phyloP scores from a whole-genome alignment of 495 filamentous ascomycete genomes.

The Saxophila tyrrhenica region DNA sequence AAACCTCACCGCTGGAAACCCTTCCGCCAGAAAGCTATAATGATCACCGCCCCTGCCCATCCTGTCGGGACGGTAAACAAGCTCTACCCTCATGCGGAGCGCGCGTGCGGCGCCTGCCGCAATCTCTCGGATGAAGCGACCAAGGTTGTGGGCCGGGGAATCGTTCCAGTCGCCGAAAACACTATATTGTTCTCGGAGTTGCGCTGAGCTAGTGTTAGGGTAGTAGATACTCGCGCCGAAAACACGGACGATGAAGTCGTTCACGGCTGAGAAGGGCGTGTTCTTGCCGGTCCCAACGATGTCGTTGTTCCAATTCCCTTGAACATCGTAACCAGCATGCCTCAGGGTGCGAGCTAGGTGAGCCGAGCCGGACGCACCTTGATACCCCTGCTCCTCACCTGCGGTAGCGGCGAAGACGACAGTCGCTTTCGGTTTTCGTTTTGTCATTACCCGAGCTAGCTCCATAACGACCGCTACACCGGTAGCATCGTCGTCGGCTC shows the following conservation, averaged over 20 bases:
- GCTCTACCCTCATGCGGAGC: slow-evolving; percentile 30
- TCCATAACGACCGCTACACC: slow-evolving; percentile 36
- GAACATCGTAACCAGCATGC: slow-evolving; percentile 36
- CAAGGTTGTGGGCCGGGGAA: slow-evolving; percentile 40
- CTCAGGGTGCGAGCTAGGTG: slow-evolving; percentile 38
- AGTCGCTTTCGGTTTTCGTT: slow-evolving; percentile 30
- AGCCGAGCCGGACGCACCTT: slow-evolving; percentile 36
- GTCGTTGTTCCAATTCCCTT: slow-evolving; percentile 43
- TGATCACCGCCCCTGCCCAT: slow-evolving; percentile 45
- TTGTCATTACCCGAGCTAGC: slow-evolving; percentile 37
- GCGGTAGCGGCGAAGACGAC: slow-evolving; percentile 43
- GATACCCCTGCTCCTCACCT: slow-evolving; percentile 46
- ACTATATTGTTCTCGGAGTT: slow-evolving; percentile 24
- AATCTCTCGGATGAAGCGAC: slow-evolving; percentile 38
- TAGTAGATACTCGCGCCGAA: slow-evolving; percentile 36
- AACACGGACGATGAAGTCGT: slow-evolving; percentile 36
- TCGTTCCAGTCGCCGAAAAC: slow-evolving; percentile 43
- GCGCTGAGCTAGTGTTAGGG: slow-evolving; percentile 29
- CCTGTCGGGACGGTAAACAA: slow-evolving; percentile 42
- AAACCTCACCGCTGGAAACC: slow-evolving; percentile 41
- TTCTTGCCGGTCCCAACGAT: slow-evolving; percentile 39
- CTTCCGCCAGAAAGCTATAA: slow-evolving; percentile 36
- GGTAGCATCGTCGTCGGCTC: slow-evolving; percentile 42
- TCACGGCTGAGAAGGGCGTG: slow-evolving; percentile 28
- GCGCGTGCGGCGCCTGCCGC: slow-evolving; percentile 20